These are phyloP conservation scores for Otatea glauca DNA, from an alignment of 176 grass and related monocot genomes.

Conservation along the genomic window DNA sequence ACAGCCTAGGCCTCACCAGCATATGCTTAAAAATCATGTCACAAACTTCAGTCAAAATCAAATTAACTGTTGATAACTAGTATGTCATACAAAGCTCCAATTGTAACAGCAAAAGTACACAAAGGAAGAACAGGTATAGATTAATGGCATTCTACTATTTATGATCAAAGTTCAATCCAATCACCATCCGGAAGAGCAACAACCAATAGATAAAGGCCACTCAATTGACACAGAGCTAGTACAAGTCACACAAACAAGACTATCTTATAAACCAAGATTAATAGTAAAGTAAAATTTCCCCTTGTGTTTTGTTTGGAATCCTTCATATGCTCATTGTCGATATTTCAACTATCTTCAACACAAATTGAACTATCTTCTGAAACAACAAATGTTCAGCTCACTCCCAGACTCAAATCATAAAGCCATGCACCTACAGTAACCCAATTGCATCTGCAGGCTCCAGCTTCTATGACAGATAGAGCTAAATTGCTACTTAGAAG, in stretches of 20 bases:
- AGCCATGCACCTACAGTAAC: background rate
- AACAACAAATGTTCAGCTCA: slow-evolving; percentile 1
- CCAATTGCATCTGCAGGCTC: background rate
- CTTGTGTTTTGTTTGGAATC: background rate
- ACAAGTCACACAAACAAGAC: background rate
- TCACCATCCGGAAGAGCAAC: background rate
- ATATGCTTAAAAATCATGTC: background rate
- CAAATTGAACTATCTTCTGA: background rate
- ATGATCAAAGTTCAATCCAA: background rate
- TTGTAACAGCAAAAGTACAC: background rate
- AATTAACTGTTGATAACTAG: background rate
- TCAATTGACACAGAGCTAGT: background rate
- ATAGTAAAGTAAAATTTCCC: background rate
- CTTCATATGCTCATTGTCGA: background rate
- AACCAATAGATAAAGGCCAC: background rate
- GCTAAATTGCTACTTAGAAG: background rate
- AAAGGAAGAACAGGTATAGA: background rate
- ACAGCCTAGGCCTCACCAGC: background rate
- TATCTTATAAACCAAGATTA: background rate
- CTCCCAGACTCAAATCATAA: background rate
- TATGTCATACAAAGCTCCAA: background rate
- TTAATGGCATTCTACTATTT: background rate
- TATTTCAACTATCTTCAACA: background rate
- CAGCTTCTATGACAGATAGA: slow-evolving; percentile 3
- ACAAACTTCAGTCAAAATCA: background rate